These are phyloP conservation scores for Arthroderma uncinatum DNA, from an alignment of 2,329 filamentous ascomycete genomes.

Conservation along the genomic window DNA sequence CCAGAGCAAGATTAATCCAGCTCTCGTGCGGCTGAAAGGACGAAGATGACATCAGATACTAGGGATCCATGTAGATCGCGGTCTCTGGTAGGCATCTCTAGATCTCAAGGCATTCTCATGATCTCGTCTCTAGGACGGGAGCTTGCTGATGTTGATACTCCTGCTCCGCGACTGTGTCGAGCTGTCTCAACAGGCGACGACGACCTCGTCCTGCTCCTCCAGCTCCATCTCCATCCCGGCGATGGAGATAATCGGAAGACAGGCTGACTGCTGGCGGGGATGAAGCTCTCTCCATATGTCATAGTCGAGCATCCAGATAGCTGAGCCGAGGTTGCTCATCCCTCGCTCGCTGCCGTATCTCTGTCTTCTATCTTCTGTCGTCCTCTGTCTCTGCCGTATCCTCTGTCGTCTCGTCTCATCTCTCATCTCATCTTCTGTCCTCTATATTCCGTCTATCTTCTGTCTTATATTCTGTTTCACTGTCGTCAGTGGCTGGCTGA, in stretches of 20 bases:
- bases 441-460: background rate
- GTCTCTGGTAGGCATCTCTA: background rate
- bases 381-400: background rate
- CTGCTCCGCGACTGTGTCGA: too few species aligned
- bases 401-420: background rate
- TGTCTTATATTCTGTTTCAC: background rate
- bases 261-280: background rate
- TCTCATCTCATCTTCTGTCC: background rate
- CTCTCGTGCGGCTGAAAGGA: background rate
- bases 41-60: background rate
- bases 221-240: background rate
- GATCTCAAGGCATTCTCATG: background rate
- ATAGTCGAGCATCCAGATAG: too few species aligned
- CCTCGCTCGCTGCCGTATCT: too few species aligned
- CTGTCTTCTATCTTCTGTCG: background rate
- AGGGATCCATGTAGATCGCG: background rate
- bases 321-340: too few species aligned
- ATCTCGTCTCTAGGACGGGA: too few species aligned
- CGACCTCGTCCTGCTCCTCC: background rate
- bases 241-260: background rate
- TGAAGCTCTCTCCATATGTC: background rate
- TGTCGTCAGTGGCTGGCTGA: background rate
- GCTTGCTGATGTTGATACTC: background rate
- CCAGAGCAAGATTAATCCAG: background rate
- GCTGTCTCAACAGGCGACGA: too few species aligned